Evolutionary conservation across 768 basidiomycete species (phyloP).

Genomic region (Fistulinella prunicolor): DNA sequence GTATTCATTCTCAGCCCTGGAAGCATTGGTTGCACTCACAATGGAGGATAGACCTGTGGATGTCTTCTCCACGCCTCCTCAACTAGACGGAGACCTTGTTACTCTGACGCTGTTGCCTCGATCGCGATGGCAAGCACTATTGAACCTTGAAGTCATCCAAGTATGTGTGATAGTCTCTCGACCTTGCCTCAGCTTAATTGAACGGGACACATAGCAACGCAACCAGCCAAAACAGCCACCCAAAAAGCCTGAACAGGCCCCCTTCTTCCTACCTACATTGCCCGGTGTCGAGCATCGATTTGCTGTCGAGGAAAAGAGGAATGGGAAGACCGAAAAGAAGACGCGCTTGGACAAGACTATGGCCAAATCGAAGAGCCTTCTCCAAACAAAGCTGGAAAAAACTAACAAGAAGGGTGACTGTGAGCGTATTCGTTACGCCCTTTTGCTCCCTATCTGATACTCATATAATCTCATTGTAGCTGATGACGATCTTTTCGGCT

Average conservation of each 20-base stretch:
- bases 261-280: conserved; percentile 94
- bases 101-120: conserved; percentile 91
- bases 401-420: conserved; percentile 63
- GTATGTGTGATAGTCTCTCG: conserved; percentile 38
- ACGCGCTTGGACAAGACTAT: conserved; percentile 54
- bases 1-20: conserved; percentile 47
- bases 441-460: conserved; percentile 3
- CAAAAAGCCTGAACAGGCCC: conserved; percentile 92
- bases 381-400: conserved; percentile 59
- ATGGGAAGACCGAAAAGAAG: conserved; percentile 37
- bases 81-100: conserved; percentile 86
- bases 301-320: conserved; percentile 47
- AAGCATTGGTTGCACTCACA: conserved; percentile 63
- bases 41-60: conserved; percentile 61
- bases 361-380: conserved; percentile 59
- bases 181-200: background rate
- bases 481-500: conserved; percentile 84
- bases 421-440: conserved; percentile 40
- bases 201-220: conserved; percentile 56
- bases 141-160: conserved; percentile 93
- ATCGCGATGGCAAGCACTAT: conserved; percentile 93
- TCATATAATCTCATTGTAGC: conserved; percentile 5
- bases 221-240: conserved; percentile 97
- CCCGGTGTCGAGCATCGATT: conserved; percentile 86
- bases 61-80: conserved; percentile 81